A percentile compares a stretch with the other conserved stretches of the same genome.
phyloP scores from a whole-genome alignment of 441 rosid species.

The Populus hybrid region DNA sequence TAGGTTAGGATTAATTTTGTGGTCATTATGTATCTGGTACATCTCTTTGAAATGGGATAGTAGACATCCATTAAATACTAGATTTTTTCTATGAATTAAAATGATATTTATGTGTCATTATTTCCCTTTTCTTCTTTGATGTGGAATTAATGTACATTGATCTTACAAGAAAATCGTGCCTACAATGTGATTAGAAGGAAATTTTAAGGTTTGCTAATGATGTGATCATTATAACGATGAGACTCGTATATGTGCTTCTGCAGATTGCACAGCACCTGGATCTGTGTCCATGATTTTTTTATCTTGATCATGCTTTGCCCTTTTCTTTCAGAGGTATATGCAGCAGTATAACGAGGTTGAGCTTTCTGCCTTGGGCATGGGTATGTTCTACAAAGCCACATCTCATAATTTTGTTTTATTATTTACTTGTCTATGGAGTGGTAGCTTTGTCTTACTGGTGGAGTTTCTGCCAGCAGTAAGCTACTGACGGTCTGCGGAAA shows the following conservation, averaged over 20 bases:
- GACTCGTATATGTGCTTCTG: neutral
- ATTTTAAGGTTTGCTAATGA: neutral
- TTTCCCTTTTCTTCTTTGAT: neutral
- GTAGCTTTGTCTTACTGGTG: no score
- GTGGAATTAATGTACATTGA: neutral
- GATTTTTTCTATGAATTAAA: no score
- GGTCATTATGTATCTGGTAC: neutral
- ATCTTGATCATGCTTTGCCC: neutral
- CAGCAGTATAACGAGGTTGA: conserved; percentile 89
- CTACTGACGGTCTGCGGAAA: no score
- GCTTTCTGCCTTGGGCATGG: conserved; percentile 96
- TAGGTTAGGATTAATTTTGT: no score
- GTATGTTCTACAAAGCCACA: conserved; percentile 27
- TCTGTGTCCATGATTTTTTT: neutral
- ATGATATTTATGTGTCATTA: neutral
- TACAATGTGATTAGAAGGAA: neutral
- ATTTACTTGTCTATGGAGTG: neutral
- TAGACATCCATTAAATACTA: neutral
- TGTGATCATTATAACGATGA: neutral
- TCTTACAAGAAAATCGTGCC: neutral
- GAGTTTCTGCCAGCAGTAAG: no score
- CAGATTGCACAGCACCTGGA: neutral
- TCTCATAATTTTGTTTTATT: neutral
- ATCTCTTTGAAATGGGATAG: neutral
- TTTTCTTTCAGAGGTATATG: conserved; percentile 74